phyloP scores from a whole-genome alignment of 164 flowering plant genomes.

The Aristolochia contorta region DNA sequence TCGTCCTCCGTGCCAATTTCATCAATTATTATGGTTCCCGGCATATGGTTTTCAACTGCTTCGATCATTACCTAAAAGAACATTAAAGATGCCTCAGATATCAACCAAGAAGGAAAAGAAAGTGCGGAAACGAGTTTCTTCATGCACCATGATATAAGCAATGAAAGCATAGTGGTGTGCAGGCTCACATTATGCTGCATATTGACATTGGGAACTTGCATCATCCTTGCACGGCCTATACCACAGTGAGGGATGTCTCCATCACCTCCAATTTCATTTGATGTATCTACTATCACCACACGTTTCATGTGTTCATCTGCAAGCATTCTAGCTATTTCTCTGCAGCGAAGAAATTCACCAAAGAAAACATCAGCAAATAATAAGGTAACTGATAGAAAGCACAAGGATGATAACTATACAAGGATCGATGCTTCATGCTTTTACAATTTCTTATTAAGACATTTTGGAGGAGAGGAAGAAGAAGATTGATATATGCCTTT shows the following conservation, averaged over 20 bases:
- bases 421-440: neutral
- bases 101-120: too few relatives aligned
- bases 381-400: neutral
- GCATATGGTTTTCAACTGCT: constrained; percentile 99
- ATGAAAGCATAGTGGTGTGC: neutral
- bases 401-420: constrained; percentile 25
- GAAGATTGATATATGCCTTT: too few relatives aligned
- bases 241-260: constrained; percentile 98
- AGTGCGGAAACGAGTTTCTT: too few relatives aligned
- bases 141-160: constrained; percentile 2
- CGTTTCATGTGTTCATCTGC: constrained; percentile 91
- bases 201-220: constrained; percentile 95
- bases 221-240: constrained; percentile 93
- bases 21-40: constrained; percentile 86
- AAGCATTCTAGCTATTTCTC: constrained; percentile 89
- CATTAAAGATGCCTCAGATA: neutral
- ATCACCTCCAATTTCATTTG: constrained; percentile 99
- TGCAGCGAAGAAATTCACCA: constrained; percentile 23
- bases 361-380: constrained; percentile 30
- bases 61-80: constrained; percentile 79
- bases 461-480: too few relatives aligned
- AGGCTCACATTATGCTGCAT: constrained; percentile 84
- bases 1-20: constrained; percentile 98
- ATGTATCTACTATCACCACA: constrained; percentile 87
- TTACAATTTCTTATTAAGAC: constrained; percentile 7